phyloP scores from a whole-genome alignment of 805 yeast species.

The Priceomyces haplophilus region DNA sequence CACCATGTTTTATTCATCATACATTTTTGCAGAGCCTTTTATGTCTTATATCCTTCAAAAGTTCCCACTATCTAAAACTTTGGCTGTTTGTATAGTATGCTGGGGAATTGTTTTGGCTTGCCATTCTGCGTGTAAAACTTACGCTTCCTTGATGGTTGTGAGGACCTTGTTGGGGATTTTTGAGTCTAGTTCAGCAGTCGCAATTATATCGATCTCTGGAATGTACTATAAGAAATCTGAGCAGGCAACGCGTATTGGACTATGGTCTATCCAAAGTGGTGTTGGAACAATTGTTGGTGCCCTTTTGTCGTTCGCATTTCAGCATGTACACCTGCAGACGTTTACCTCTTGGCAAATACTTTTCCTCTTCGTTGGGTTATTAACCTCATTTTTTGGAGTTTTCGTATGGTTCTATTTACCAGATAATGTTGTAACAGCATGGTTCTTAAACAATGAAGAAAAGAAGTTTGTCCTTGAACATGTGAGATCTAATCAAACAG shows the following conservation, averaged over 20 bases:
- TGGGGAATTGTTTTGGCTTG: slow-evolving; percentile 61
- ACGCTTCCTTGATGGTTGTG: slow-evolving; percentile 38
- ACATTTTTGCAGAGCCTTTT: slow-evolving; percentile 54
- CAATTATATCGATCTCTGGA: slow-evolving; percentile 33
- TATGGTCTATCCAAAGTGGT: slow-evolving; percentile 38
- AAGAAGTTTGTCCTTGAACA: slow-evolving; percentile 30
- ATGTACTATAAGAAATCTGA: slow-evolving; percentile 36
- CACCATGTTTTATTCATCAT: slow-evolving; percentile 51
- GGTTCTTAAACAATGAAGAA: slow-evolving; percentile 37
- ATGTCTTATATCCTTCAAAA: slow-evolving; percentile 47
- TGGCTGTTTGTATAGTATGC: slow-evolving; percentile 44
- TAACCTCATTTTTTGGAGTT: slow-evolving; percentile 52
- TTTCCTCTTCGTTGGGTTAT: slow-evolving; percentile 57
- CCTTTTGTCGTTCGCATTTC: slow-evolving; percentile 53
- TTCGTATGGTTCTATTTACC: slow-evolving; percentile 46
- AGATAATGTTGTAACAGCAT: slow-evolving; percentile 31
- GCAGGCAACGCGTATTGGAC: slow-evolving; percentile 30
- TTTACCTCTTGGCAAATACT: slow-evolving; percentile 59
- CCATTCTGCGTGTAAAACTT: slow-evolving; percentile 48
- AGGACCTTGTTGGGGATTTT: slow-evolving; percentile 40
- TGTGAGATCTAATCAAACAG: slow-evolving; percentile 35
- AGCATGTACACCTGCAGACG: slow-evolving; percentile 33
- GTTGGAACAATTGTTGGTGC: slow-evolving; percentile 39
- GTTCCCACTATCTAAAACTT: slow-evolving; percentile 54
- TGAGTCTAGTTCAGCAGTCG: slow-evolving; percentile 40